phyloP scores from a whole-genome alignment of 352 stramenopile species.

The Globisporangium camurandrum region DNA sequence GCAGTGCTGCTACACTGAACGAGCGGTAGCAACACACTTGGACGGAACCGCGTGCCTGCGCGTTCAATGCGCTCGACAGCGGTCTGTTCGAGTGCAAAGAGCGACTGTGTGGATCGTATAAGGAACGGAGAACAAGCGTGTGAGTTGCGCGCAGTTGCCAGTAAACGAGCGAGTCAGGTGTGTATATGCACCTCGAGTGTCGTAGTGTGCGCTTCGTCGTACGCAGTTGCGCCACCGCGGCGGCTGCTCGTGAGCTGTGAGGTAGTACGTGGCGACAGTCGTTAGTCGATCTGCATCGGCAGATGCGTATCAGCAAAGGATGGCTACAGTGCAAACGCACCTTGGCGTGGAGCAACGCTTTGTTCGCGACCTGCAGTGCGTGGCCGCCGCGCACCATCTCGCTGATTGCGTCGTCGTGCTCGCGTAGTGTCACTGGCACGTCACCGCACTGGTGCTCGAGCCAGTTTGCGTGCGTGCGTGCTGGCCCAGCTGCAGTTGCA shows the following conservation, averaged over 20 bases:
- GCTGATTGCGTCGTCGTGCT: conserved; percentile 36
- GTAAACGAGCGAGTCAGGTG: background rate
- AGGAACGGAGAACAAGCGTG: background rate
- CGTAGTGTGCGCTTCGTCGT: conserved; percentile 25
- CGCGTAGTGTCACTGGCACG: conserved; percentile 33
- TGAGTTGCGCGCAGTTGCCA: background rate
- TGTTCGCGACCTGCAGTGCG: conserved; percentile 46
- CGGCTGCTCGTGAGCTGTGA: conserved; percentile 24
- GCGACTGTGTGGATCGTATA: conserved; percentile 57
- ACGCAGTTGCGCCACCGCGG: conserved; percentile 26
- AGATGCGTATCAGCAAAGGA: background rate
- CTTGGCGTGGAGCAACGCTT: conserved; percentile 38
- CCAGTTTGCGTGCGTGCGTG: conserved; percentile 34
- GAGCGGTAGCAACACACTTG: conserved; percentile 49
- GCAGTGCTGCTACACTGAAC: conserved; percentile 41
- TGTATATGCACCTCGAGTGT: conserved; percentile 33
- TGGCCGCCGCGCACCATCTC: conserved; percentile 70
- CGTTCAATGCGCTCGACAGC: conserved; percentile 42
- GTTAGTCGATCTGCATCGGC: background rate
- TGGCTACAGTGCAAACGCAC: no score
- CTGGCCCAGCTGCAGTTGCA: background rate
- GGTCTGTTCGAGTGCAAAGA: conserved; percentile 26
- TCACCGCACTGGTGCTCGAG: conserved; percentile 59
- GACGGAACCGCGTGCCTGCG: conserved; percentile 58
- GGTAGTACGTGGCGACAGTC: background rate